A percentile compares a stretch with the other conserved stretches of the same genome.
These are phyloP conservation scores for Dimocarpus longan DNA, from an alignment of 345 rosid genomes.

Conservation along the genomic window DNA sequence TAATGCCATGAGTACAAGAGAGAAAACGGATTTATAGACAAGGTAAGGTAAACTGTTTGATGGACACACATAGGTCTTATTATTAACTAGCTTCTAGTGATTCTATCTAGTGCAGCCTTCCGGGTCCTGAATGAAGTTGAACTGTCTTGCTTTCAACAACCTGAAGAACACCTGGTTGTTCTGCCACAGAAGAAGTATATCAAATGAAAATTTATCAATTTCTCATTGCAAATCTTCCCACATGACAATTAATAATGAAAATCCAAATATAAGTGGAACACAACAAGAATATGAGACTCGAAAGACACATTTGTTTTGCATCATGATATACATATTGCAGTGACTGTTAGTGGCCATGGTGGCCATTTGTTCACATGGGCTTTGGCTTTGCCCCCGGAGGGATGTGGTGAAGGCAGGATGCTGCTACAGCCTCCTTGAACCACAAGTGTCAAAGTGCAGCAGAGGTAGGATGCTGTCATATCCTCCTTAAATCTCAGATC, in stretches of 20 bases:
- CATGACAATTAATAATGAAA: neutral
- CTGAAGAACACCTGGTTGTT: constrained; percentile 87
- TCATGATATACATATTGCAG: neutral
- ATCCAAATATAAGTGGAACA: neutral
- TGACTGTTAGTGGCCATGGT: too few relatives aligned
- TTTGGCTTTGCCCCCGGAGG: too few relatives aligned
- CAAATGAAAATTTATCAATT: neutral
- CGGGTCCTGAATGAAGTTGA: constrained; percentile 63
- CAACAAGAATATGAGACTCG: neutral
- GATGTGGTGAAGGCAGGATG: too few relatives aligned
- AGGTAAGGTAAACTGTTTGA: neutral
- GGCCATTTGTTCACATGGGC: too few relatives aligned
- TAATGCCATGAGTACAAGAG: neutral
- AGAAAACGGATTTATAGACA: constrained; percentile 7
- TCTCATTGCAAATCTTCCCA: neutral
- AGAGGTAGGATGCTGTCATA: too few relatives aligned
- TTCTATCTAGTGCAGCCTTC: constrained; percentile 34
- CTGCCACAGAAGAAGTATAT: constrained; percentile 40
- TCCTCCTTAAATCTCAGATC: too few relatives aligned
- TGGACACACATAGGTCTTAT: neutral
- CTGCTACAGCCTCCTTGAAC: too few relatives aligned
- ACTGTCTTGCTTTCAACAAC: constrained; percentile 64
- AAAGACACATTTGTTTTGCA: neutral
- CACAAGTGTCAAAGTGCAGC: too few relatives aligned
- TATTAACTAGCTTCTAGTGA: neutral